A percentile compares a stretch with the other conserved stretches of the same genome.
These are phyloP conservation scores for Malus orientalis DNA, from an alignment of 306 rosid species.

Conservation along the genomic window DNA sequence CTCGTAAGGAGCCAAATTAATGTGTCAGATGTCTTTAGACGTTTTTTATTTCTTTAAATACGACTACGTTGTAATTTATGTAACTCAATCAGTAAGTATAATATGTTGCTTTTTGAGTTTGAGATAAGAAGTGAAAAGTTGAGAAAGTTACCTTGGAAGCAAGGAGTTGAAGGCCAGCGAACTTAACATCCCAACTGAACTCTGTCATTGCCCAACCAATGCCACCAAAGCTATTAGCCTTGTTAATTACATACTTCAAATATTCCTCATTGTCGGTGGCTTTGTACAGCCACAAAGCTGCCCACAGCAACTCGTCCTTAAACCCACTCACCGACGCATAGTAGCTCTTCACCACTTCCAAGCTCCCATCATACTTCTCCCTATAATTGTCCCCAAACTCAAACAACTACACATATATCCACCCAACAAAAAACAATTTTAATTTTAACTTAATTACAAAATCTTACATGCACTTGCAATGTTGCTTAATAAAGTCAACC, in stretches of 20 bases:
- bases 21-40: not conserved
- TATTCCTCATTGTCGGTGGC: constrained; percentile 88
- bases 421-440: not conserved
- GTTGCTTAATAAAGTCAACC: no score
- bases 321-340: constrained; percentile 99
- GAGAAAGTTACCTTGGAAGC: constrained; percentile 54
- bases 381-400: constrained; percentile 82
- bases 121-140: not conserved
- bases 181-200: constrained; percentile 97
- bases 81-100: not conserved
- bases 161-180: constrained; percentile 82
- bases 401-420: constrained; percentile 47
- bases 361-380: constrained; percentile 75
- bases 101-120: not conserved
- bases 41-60: no score
- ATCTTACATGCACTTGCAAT: no score
- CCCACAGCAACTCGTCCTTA: constrained; percentile 94
- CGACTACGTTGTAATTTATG: no score
- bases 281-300: constrained; percentile 82
- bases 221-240: constrained; percentile 78
- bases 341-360: constrained; percentile 82
- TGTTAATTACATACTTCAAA: constrained; percentile 46
- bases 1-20: not conserved
- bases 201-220: constrained; percentile 91
- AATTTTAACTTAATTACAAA: not conserved